Percentiles rank a stretch among this genome's conserved stretches.
Evolutionary conservation across 441 rosid genomes (phyloP).

Genomic region (Populus hybrid): DNA sequence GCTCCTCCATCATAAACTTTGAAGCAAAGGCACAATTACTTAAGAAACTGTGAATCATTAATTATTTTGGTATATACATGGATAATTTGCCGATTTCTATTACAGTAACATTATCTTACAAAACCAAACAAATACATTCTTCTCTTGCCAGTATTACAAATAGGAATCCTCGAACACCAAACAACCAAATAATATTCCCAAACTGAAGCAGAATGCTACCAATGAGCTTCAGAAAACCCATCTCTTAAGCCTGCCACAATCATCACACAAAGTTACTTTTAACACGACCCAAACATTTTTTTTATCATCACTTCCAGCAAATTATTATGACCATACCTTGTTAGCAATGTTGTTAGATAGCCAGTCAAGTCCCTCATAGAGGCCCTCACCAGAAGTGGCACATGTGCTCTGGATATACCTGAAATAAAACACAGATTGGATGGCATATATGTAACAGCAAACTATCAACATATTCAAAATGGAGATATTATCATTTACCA

Average conservation of each 20-base stretch:
- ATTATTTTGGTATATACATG: neutral
- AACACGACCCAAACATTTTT: neutral
- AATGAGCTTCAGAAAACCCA: neutral
- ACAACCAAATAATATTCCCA: neutral
- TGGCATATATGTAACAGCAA: neutral
- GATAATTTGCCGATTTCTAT: neutral
- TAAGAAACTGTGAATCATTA: neutral
- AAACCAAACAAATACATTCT: neutral
- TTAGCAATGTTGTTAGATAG: conserved; percentile 10
- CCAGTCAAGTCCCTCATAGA: neutral
- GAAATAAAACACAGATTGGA: neutral
- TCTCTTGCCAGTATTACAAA: neutral
- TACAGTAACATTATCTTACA: neutral
- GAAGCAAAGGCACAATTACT: neutral
- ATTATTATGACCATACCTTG: neutral
- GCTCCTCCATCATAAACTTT: neutral
- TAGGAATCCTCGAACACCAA: neutral
- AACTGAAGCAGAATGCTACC: neutral
- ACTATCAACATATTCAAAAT: neutral
- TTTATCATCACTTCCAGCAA: neutral
- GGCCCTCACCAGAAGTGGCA: no score
- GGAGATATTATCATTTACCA: conserved; percentile 21
- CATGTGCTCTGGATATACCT: neutral
- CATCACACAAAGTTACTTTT: neutral
- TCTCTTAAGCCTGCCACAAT: neutral